Conservation (phyloP, 2,329 filamentous ascomycete species). For the Karstenula rhodostoma region DNA sequence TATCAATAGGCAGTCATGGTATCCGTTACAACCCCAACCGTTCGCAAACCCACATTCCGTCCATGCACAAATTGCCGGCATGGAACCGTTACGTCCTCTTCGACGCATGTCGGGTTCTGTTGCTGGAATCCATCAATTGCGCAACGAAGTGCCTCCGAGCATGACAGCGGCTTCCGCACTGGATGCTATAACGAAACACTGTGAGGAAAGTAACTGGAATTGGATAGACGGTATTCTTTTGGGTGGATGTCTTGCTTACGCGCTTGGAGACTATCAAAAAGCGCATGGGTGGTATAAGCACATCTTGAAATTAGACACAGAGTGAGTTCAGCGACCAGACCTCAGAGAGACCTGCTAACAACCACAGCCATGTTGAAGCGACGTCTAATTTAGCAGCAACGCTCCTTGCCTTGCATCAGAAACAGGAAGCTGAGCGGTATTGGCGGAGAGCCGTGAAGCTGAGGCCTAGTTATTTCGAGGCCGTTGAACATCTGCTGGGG, state of each 20-base stretch:
- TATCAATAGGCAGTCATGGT: constrained; percentile 37
- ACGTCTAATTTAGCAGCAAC: constrained; percentile 93
- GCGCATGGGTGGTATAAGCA: constrained; percentile 78
- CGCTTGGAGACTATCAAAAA: constrained; percentile 82
- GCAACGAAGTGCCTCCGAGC: constrained; percentile 41
- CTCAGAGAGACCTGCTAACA: constrained; percentile 25
- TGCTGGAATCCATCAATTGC: constrained; percentile 36
- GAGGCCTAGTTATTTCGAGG: constrained; percentile 89
- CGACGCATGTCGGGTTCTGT: constrained; percentile 47
- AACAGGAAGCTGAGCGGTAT: constrained; percentile 82
- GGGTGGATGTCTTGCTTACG: constrained; percentile 91
- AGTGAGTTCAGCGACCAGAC: constrained; percentile 48
- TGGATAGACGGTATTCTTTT: constrained; percentile 95
- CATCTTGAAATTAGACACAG: constrained; percentile 66
- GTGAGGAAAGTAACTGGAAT: constrained; percentile 52
- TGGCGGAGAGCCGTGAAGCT: constrained; percentile 87
- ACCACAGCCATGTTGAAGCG: constrained; percentile 81
- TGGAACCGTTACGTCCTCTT: constrained; percentile 41
- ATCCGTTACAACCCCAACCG: constrained; percentile 30
- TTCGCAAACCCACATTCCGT: constrained; percentile 27
- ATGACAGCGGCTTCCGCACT: constrained; percentile 48
- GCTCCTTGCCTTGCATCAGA: constrained; percentile 81
- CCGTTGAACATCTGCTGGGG: constrained; percentile 91
- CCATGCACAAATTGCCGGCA: constrained; percentile 28
- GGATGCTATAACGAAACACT: constrained; percentile 47